A percentile compares a stretch with the other conserved stretches of the same genome.
Evolutionary conservation across 306 rosid species (phyloP).

Genomic region (Luffa acutangula): DNA sequence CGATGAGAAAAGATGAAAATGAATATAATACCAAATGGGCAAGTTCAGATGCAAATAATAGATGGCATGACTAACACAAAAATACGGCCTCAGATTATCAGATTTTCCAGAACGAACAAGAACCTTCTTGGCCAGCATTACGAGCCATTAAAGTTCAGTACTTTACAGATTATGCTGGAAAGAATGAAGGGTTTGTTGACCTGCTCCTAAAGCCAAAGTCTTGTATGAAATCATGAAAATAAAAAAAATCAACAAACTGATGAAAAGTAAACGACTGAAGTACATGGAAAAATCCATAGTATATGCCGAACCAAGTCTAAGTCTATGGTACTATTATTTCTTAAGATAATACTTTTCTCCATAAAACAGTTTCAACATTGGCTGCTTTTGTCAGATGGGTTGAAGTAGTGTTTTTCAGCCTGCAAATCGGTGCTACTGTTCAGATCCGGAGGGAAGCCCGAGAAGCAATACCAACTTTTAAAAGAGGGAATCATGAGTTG

Average conservation of each 20-base stretch:
- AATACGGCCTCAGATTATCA: background rate
- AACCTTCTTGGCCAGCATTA: background rate
- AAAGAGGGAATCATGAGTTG: background rate
- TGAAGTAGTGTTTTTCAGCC: background rate
- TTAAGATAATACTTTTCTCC: background rate
- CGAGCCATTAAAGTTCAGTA: background rate
- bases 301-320: background rate
- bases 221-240: background rate
- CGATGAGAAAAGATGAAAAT: constrained; percentile 17
- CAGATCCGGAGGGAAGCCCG: background rate
- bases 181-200: background rate
- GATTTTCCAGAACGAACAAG: background rate
- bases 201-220: background rate
- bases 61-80: background rate
- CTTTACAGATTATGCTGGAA: background rate
- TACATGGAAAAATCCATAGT: background rate
- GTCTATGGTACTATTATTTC: background rate
- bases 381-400: background rate
- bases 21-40: background rate
- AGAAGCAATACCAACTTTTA: background rate
- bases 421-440: background rate
- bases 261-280: background rate
- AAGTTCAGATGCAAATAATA: background rate
- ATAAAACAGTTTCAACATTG: background rate
- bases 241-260: background rate